Evolutionary conservation across 768 basidiomycete genomes (phyloP).

Genomic region (Sarcomyxa edulis): DNA sequence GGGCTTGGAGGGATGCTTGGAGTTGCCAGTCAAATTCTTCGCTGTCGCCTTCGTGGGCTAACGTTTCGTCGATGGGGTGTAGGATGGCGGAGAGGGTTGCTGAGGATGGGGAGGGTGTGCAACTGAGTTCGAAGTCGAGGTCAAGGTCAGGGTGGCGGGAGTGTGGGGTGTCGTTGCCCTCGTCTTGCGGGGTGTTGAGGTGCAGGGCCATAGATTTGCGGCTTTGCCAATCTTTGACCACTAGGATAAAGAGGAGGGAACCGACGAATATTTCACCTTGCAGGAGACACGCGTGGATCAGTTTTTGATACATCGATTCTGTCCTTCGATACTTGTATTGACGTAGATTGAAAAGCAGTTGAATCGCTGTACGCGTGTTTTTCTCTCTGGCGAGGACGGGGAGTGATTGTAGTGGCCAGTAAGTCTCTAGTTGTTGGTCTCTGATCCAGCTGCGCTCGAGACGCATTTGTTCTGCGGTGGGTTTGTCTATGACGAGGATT

Average conservation of each 20-base stretch:
- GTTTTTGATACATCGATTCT: constrained; percentile 51
- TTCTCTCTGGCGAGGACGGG: constrained; percentile 30
- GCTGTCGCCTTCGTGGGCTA: constrained; percentile 19
- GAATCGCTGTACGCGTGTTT: constrained; percentile 44
- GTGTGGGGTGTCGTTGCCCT: constrained; percentile 1
- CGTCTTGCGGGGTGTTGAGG: constrained; percentile 1
- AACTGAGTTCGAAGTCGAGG: too few relatives aligned
- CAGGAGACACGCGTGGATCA: constrained; percentile 61
- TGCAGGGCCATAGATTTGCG: constrained; percentile 20
- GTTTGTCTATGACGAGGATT: constrained; percentile 14
- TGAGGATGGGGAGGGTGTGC: too few relatives aligned
- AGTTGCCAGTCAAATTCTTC: constrained; percentile 15
- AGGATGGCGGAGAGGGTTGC: constrained; percentile 27
- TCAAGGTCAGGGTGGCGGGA: constrained; percentile 2
- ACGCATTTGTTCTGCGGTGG: too few relatives aligned
- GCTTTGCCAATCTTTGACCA: constrained; percentile 60
- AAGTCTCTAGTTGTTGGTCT: neutral
- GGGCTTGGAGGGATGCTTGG: constrained; percentile 46
- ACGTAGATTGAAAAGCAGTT: constrained; percentile 49
- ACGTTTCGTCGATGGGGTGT: constrained; percentile 25
- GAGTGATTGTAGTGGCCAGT: constrained; percentile 21
- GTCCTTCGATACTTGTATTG: constrained; percentile 49
- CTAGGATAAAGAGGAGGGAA: constrained; percentile 59
- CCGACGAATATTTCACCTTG: constrained; percentile 81
- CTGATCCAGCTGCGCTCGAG: constrained; percentile 4